Conservation (phyloP, 805 yeast species). For the Naumovozyma dairenensis region DNA sequence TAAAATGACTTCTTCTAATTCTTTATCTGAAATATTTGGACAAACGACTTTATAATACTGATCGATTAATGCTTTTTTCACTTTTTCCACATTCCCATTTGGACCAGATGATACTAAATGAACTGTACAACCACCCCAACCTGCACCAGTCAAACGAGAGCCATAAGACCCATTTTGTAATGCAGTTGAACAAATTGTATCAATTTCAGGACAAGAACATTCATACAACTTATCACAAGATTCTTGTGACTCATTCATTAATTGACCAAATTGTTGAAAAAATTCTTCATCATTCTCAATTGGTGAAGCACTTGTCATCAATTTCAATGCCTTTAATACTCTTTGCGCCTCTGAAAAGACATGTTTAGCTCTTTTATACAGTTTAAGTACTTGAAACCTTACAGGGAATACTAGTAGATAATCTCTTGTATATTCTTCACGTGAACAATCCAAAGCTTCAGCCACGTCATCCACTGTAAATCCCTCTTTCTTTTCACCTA, state of each 20-base stretch:
- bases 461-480: conserved; percentile 43
- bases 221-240: conserved; percentile 41
- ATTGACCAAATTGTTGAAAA: conserved; percentile 37
- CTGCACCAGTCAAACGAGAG: conserved; percentile 73
- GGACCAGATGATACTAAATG: conserved; percentile 38
- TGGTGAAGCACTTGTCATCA: conserved; percentile 21
- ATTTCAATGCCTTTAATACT: conserved; percentile 41
- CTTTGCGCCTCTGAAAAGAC: conserved; percentile 53
- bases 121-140: conserved; percentile 67
- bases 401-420: conserved; percentile 50
- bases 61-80: conserved; percentile 39
- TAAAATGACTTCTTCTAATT: conserved; percentile 42
- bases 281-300: conserved; percentile 25
- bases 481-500: conserved; percentile 36
- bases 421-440: conserved; percentile 34
- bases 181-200: conserved; percentile 46
- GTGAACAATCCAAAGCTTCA: conserved; percentile 32
- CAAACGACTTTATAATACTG: conserved; percentile 41
- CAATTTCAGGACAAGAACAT: conserved; percentile 47
- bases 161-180: conserved; percentile 49
- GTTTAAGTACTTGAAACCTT: conserved; percentile 42
- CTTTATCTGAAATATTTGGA: conserved; percentile 38
- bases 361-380: conserved; percentile 51
- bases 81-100: conserved; percentile 22
- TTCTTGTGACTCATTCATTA: conserved; percentile 51